Evolutionary conservation across 768 basidiomycete species (phyloP).

Genomic region (Thelephora ganbajun): DNA sequence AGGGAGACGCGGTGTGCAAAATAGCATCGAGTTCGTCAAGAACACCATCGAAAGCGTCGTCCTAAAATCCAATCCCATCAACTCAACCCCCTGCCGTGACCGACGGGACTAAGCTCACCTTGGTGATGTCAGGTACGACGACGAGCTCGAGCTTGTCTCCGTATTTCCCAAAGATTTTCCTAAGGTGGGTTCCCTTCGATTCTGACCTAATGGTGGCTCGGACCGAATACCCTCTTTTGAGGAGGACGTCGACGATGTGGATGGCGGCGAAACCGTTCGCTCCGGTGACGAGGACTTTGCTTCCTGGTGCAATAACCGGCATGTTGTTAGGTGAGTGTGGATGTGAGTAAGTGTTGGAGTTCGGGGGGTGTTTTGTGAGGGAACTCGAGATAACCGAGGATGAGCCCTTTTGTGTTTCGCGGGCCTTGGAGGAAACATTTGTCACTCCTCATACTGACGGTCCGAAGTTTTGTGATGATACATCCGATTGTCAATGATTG

Average conservation of each 20-base stretch:
- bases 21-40: slow-evolving; percentile 28
- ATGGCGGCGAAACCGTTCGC: slow-evolving; percentile 15
- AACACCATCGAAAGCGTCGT: slow-evolving; percentile 23
- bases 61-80: neutral
- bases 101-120: slow-evolving; percentile 18
- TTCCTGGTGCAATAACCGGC: slow-evolving; percentile 13
- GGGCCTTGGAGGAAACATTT: no score
- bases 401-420: no score
- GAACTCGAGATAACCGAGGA: no score
- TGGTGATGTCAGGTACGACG: slow-evolving; percentile 55
- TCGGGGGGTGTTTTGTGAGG: no score
- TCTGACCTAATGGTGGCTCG: slow-evolving; percentile 53
- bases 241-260: slow-evolving; percentile 19
- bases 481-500: no score
- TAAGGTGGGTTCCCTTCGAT: slow-evolving; percentile 45
- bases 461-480: no score
- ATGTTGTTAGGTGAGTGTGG: slow-evolving; percentile 6
- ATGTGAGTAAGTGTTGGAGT: no score
- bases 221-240: slow-evolving; percentile 30
- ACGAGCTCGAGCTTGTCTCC: slow-evolving; percentile 49
- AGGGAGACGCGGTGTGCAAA: slow-evolving; percentile 16
- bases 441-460: no score
- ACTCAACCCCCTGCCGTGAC: neutral
- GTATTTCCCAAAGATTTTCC: slow-evolving; percentile 35
- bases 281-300: slow-evolving; percentile 14